Evolutionary conservation across 768 basidiomycete species (phyloP).

Genomic region (Butyriboletus loyo): DNA sequence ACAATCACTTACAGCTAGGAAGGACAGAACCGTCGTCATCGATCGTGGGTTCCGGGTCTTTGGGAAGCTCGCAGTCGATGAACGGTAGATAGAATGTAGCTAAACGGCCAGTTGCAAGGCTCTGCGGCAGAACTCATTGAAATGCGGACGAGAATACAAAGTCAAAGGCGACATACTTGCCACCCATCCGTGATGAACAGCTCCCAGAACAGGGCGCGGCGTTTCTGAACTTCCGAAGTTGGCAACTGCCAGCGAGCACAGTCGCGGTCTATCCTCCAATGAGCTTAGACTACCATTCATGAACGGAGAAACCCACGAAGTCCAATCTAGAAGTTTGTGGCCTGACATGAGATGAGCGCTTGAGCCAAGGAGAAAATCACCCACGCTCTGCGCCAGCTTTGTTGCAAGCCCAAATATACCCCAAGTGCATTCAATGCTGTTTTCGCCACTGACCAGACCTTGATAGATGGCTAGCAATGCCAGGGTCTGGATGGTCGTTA

Average conservation of each 20-base stretch:
- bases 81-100: conserved; percentile 68
- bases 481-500: conserved; percentile 65
- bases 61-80: conserved; percentile 69
- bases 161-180: conserved; percentile 47
- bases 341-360: neutral
- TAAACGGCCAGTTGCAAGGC: conserved; percentile 65
- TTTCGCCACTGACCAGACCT: conserved; percentile 62
- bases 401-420: conserved; percentile 61
- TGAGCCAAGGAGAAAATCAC: conserved; percentile 25
- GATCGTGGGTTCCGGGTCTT: conserved; percentile 56
- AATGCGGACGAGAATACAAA: neutral
- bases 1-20: conserved; percentile 51
- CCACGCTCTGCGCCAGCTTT: conserved; percentile 66
- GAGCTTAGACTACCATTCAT: conserved; percentile 7
- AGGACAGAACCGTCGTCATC: conserved; percentile 55
- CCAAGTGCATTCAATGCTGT: conserved; percentile 71
- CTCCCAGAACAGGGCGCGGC: conserved; percentile 71
- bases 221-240: conserved; percentile 64
- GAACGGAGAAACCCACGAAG: conserved; percentile 48
- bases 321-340: conserved; percentile 47
- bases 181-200: conserved; percentile 71
- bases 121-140: conserved; percentile 35
- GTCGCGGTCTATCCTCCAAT: conserved; percentile 56
- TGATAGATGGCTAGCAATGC: conserved; percentile 70
- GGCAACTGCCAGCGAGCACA: conserved; percentile 67